phyloP scores from a whole-genome alignment of 805 yeast species.

The Candida taoyuanica region DNA sequence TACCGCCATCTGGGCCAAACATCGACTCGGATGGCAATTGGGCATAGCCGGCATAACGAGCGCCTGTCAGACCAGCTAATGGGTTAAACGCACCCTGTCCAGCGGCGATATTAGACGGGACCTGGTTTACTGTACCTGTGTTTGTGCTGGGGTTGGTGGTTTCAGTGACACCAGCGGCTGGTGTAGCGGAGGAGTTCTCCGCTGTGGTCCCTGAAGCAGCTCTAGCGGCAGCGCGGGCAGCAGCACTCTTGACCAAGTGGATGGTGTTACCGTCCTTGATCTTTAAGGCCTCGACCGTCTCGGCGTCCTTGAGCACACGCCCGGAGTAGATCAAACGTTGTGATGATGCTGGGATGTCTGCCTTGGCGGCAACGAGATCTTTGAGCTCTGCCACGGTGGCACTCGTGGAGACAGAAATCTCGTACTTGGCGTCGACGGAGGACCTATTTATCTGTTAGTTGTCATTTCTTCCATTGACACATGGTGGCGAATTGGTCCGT shows the following conservation, averaged over 20 bases:
- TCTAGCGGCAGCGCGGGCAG: conserved; percentile 33
- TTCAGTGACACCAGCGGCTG: conserved; percentile 24
- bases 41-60: conserved; percentile 89
- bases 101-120: conserved; percentile 78
- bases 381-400: conserved; percentile 68
- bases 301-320: conserved; percentile 81
- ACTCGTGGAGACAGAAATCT: conserved; percentile 48
- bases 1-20: conserved; percentile 96
- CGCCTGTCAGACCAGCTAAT: conserved; percentile 88
- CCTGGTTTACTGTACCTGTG: conserved; percentile 34
- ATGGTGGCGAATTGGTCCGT: not conserved
- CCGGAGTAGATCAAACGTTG: conserved; percentile 94
- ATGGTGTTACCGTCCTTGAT: conserved; percentile 82
- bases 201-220: conserved; percentile 10
- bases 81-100: conserved; percentile 91
- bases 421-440: conserved; percentile 77
- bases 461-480: not conserved
- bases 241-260: conserved; percentile 84
- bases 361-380: conserved; percentile 50
- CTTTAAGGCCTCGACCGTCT: conserved; percentile 70
- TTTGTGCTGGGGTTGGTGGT: conserved; percentile 38
- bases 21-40: conserved; percentile 81
- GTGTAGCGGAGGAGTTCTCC: conserved; percentile 41
- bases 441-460: conserved; percentile 17
- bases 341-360: conserved; percentile 67